These are phyloP conservation scores for Fusarium nanum DNA, from an alignment of 2,329 filamentous ascomycete species.

Conservation along the genomic window DNA sequence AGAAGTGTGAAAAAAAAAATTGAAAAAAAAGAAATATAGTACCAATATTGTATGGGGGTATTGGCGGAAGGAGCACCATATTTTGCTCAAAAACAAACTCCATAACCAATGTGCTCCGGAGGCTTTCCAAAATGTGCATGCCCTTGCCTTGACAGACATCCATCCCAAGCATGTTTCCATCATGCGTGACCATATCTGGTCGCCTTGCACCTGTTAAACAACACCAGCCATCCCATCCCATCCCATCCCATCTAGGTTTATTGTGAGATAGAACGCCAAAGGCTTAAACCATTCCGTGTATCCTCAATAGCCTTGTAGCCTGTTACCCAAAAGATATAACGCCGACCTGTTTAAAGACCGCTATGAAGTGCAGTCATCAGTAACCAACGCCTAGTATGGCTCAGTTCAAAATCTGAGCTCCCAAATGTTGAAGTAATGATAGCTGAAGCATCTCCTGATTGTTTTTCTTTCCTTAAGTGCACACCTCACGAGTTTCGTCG, in stretches of 20 bases:
- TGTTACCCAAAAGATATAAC: slow-evolving; percentile 33
- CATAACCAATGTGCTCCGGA: slow-evolving; percentile 27
- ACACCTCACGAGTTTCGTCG: slow-evolving; percentile 47
- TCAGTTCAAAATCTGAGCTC: slow-evolving; percentile 41
- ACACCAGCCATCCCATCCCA: slow-evolving; percentile 16
- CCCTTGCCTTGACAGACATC: slow-evolving; percentile 29
- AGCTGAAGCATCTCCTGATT: slow-evolving; percentile 13
- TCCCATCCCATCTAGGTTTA: slow-evolving; percentile 28
- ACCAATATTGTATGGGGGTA: slow-evolving; percentile 29
- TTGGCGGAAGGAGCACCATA: slow-evolving; percentile 19
- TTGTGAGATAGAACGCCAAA: slow-evolving; percentile 28
- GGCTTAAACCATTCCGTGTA: slow-evolving; percentile 21
- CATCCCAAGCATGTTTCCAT: slow-evolving; percentile 39
- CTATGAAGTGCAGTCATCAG: slow-evolving; percentile 32
- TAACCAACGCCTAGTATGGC: slow-evolving; percentile 28
- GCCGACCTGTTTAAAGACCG: slow-evolving; percentile 38
- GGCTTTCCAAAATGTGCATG: slow-evolving; percentile 15
- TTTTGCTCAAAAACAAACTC: slow-evolving; percentile 27
- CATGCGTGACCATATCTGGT: slow-evolving; percentile 31
- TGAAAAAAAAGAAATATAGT: background rate
- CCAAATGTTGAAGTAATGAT: slow-evolving; percentile 35
- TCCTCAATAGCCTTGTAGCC: slow-evolving; percentile 16
- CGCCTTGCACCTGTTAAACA: slow-evolving; percentile 23
- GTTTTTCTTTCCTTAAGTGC: slow-evolving; percentile 9
- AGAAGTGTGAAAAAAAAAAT: slow-evolving; percentile 3